Conservation (phyloP, 176 grass and related monocot species). For the Puya raimondii region DNA sequence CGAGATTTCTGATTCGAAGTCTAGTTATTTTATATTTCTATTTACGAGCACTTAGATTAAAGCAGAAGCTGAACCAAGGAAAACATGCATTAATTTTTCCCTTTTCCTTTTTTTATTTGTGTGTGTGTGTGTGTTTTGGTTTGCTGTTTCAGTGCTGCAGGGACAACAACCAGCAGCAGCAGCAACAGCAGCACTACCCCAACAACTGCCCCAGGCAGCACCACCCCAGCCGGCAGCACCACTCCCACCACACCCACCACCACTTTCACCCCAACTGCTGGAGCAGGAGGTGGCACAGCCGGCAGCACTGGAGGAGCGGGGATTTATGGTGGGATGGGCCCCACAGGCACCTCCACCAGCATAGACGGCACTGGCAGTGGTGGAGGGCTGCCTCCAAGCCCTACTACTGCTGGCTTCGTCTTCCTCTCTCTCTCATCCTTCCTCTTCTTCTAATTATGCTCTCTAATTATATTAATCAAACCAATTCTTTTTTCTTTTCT, state of each 20-base stretch:
- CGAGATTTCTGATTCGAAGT: no score
- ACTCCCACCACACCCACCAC: slow-evolving; percentile 5
- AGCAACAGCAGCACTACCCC: neutral
- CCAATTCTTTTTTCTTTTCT: no score
- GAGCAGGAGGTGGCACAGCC: neutral
- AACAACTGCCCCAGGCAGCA: neutral
- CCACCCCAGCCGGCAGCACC: slow-evolving; percentile 1
- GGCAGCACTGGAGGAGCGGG: neutral
- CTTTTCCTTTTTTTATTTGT: neutral
- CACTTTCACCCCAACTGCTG: slow-evolving; percentile 5
- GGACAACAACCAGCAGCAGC: neutral
- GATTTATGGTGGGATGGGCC: neutral
- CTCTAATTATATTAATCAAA: no score
- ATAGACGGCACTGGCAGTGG: neutral
- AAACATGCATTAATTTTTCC: neutral
- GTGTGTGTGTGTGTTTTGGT: neutral
- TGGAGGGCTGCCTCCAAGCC: neutral
- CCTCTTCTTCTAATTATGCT: no score
- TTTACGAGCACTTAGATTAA: no score
- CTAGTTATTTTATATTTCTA: no score
- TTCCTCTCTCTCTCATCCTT: no score
- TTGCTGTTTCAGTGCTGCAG: slow-evolving; percentile 12
- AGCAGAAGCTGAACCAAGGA: no score
- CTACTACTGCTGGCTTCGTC: neutral
- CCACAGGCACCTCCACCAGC: neutral